phyloP scores from a whole-genome alignment of 1,284 basidiomycete species.

The Coniferiporia sulphurascens region DNA sequence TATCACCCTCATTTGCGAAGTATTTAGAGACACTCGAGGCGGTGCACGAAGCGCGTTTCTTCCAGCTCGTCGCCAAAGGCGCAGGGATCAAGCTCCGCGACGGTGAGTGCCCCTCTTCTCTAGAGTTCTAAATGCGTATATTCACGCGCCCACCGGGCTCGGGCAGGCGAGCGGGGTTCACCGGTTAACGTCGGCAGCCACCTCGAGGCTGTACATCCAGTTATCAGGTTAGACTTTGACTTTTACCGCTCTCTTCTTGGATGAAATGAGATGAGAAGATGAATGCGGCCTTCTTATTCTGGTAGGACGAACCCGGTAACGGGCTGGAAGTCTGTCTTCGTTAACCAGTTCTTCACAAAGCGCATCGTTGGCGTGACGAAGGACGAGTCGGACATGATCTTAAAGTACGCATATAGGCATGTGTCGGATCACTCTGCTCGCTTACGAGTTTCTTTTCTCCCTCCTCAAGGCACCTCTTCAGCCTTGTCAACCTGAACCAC shows the following conservation, averaged over 20 bases:
- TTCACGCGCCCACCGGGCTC: slow-evolving; percentile 18
- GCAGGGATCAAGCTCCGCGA: slow-evolving; percentile 22
- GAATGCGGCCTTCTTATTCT: slow-evolving; percentile 29
- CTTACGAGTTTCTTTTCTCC: slow-evolving; percentile 8
- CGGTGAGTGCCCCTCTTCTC: slow-evolving; percentile 44
- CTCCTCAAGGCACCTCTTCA: slow-evolving; percentile 32
- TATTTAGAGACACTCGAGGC: slow-evolving; percentile 60
- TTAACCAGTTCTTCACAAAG: slow-evolving; percentile 62
- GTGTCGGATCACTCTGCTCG: neutral
- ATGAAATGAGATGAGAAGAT: neutral
- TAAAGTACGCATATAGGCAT: slow-evolving; percentile 29
- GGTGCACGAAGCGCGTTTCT: slow-evolving; percentile 49
- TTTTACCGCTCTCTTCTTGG: neutral
- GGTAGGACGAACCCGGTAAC: slow-evolving; percentile 56
- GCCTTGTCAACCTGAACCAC: slow-evolving; percentile 52
- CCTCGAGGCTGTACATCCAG: slow-evolving; percentile 53
- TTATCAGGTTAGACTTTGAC: slow-evolving; percentile 9
- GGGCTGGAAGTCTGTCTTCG: slow-evolving; percentile 62
- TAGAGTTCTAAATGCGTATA: neutral
- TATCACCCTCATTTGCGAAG: slow-evolving; percentile 50
- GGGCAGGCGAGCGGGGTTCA: slow-evolving; percentile 42
- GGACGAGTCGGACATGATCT: slow-evolving; percentile 52
- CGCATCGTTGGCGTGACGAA: slow-evolving; percentile 54
- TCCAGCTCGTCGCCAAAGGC: slow-evolving; percentile 32
- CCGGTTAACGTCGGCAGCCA: slow-evolving; percentile 55